Evolutionary conservation across 352 stramenopile species (phyloP).

Genomic region (Phytopythium boreale): DNA sequence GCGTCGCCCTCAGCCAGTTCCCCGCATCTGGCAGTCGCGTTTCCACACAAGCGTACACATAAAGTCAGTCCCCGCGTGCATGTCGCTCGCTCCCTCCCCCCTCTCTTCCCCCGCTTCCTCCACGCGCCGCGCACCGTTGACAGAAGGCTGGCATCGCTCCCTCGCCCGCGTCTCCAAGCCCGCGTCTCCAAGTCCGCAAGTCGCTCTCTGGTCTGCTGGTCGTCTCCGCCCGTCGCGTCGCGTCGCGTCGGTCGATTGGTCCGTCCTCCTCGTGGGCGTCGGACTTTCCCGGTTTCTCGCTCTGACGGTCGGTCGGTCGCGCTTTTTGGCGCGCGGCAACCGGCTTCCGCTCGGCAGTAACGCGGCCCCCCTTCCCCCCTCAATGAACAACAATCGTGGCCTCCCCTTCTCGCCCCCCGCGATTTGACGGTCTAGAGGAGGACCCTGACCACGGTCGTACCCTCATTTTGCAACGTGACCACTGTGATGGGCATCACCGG

Average conservation of each 20-base stretch:
- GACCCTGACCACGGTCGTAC: not conserved
- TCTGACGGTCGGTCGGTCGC: not conserved
- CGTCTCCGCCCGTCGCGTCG: too few relatives aligned
- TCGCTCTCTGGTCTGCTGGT: not conserved
- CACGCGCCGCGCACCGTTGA: constrained; percentile 35
- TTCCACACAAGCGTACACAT: not conserved
- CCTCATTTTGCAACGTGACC: not conserved
- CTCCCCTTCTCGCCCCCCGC: not conserved
- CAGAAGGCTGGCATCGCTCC: constrained; percentile 64
- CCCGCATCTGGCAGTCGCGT: constrained; percentile 32
- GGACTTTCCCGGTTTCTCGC: not conserved
- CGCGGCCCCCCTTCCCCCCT: not conserved
- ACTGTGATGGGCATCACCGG: not conserved
- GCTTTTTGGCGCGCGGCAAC: not conserved
- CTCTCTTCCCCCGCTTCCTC: too few relatives aligned
- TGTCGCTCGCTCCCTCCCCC: constrained; percentile 2
- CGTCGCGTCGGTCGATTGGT: not conserved
- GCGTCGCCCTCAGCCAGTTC: constrained; percentile 48
- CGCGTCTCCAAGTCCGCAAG: constrained; percentile 1
- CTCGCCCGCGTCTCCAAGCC: constrained; percentile 8
- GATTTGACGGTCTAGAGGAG: not conserved
- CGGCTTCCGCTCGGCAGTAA: not conserved
- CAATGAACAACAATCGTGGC: not conserved
- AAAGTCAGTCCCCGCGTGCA: constrained; percentile 6
- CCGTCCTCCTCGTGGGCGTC: not conserved